Evolutionary conservation across 1,139 yeast genomes (phyloP).

Genomic region (Nakaseomyces uthaithaninus): DNA sequence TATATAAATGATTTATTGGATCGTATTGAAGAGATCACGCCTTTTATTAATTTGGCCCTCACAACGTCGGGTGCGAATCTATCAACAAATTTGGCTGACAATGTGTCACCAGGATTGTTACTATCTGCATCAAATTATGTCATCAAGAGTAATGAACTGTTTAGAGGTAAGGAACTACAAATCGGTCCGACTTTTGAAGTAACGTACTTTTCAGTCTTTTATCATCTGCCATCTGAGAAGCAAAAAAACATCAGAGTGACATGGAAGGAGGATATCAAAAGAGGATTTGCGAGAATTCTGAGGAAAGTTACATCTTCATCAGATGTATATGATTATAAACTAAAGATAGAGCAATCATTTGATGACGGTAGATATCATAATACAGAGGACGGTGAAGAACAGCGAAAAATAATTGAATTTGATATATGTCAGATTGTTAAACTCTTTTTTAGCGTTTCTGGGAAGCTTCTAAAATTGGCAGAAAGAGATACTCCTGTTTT

Average conservation of each 20-base stretch:
- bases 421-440: conserved; percentile 42
- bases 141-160: conserved; percentile 11
- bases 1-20: conserved; percentile 43
- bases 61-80: conserved; percentile 65
- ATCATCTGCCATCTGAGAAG: conserved; percentile 35
- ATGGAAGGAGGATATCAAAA: conserved; percentile 71
- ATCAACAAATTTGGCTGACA: conserved; percentile 43
- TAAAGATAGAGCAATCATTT: conserved; percentile 51
- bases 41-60: conserved; percentile 57
- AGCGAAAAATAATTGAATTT: conserved; percentile 33
- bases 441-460: conserved; percentile 67
- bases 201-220: conserved; percentile 57
- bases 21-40: conserved; percentile 62
- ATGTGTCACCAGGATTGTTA: conserved; percentile 57
- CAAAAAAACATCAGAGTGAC: conserved; percentile 37
- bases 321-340: conserved; percentile 37
- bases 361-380: conserved; percentile 71
- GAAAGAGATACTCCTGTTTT: conserved; percentile 62
- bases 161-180: conserved; percentile 17
- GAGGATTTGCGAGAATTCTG: conserved; percentile 42
- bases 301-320: conserved; percentile 23
- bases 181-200: conserved; percentile 60
- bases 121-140: conserved; percentile 55
- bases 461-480: conserved; percentile 55
- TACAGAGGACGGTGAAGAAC: conserved; percentile 33